Evolutionary conservation across 371 early-diverging fungal species (phyloP).

Genomic region (Basidiobolus meristosporus): DNA sequence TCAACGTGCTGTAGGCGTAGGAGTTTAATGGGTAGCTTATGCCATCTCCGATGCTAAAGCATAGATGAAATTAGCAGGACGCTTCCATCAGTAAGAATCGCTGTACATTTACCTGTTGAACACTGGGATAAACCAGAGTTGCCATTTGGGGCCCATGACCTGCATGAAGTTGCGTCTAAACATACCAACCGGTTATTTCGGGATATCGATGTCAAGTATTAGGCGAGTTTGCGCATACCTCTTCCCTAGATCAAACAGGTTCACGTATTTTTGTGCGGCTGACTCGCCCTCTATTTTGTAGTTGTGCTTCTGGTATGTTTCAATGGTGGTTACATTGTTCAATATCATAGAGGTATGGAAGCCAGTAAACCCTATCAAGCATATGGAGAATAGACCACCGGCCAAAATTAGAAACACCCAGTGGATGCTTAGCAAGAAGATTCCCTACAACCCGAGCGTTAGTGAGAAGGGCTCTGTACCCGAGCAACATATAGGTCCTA

Average conservation of each 20-base stretch:
- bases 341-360: conserved; percentile 12
- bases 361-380: conserved; percentile 13
- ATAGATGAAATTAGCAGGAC: too few relatives aligned
- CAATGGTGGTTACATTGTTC: conserved; percentile 14
- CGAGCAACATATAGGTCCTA: too few relatives aligned
- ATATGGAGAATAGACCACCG: conserved; percentile 11
- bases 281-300: conserved; percentile 8
- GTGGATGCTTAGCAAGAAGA: conserved; percentile 9
- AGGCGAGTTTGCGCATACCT: conserved; percentile 6
- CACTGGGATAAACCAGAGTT: too few relatives aligned
- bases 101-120: too few relatives aligned
- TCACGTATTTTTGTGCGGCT: conserved; percentile 11
- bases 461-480: not conserved
- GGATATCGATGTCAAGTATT: not conserved
- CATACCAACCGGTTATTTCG: too few relatives aligned
- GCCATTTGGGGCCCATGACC: too few relatives aligned
- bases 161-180: too few relatives aligned
- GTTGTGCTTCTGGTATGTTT: conserved; percentile 12
- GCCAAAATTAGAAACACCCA: conserved; percentile 13
- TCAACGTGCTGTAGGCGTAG: too few relatives aligned
- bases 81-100: too few relatives aligned
- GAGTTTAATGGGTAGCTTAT: too few relatives aligned
- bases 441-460: not conserved
- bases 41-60: too few relatives aligned
- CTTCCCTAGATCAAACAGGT: conserved; percentile 14